Percentiles rank a stretch among this genome's conserved stretches.
Evolutionary conservation across 176 grass and related monocot genomes (phyloP).

Genomic region (Paspalum notatum): DNA sequence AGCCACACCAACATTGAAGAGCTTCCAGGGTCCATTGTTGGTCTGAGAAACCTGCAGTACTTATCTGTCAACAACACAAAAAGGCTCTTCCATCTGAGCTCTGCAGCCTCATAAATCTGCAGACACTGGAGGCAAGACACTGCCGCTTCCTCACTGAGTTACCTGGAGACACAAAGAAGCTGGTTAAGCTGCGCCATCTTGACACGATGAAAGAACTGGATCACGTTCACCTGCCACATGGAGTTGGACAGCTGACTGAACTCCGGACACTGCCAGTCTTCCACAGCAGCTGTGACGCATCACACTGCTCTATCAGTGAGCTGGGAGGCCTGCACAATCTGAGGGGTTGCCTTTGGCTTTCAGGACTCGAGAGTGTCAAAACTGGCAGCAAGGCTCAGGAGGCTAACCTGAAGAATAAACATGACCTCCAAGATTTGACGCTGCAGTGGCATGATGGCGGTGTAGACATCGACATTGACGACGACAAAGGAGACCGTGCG

Average conservation of each 20-base stretch:
- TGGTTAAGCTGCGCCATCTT: constrained; percentile 40
- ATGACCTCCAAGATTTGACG: constrained; percentile 1
- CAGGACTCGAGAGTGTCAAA: constrained; percentile 25
- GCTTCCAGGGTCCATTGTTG: constrained; percentile 37
- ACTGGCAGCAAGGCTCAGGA: neutral
- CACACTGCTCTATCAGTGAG: constrained; percentile 37
- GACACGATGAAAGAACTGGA: constrained; percentile 14
- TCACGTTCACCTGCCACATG: constrained; percentile 26
- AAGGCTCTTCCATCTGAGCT: constrained; percentile 38
- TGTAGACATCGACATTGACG: neutral
- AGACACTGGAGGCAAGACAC: constrained; percentile 27
- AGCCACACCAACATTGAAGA: constrained; percentile 19
- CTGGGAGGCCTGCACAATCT: constrained; percentile 35
- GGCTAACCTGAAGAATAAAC: constrained; percentile 36
- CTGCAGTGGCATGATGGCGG: constrained; percentile 18
- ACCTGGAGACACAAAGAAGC: constrained; percentile 19
- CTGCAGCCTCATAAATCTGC: constrained; percentile 35
- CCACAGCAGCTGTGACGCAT: neutral
- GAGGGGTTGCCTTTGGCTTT: constrained; percentile 10
- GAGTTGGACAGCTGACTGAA: constrained; percentile 36
- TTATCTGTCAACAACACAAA: constrained; percentile 48
- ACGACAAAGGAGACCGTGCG: neutral
- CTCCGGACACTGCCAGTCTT: constrained; percentile 37
- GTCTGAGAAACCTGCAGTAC: constrained; percentile 35
- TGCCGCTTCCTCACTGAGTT: constrained; percentile 31